These are phyloP conservation scores for Pisolithus albus DNA, from an alignment of 768 basidiomycete genomes.

Conservation along the genomic window DNA sequence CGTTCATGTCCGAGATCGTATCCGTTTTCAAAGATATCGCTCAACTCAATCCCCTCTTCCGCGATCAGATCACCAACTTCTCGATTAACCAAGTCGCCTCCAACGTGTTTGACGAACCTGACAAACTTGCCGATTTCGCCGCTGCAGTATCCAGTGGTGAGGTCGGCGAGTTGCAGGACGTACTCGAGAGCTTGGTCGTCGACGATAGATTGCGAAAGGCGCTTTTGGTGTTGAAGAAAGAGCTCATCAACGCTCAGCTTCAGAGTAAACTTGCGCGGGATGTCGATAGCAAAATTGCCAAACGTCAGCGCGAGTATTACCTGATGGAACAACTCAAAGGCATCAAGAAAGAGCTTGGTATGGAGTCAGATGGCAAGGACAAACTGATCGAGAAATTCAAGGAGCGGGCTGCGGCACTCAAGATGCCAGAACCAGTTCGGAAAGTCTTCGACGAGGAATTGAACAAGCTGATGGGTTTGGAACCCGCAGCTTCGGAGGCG, in stretches of 20 bases:
- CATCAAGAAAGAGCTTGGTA: constrained; percentile 93
- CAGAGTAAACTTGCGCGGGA: constrained; percentile 90
- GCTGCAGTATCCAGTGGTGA: constrained; percentile 95
- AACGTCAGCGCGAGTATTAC: constrained; percentile 91
- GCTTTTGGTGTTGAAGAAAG: constrained; percentile 91
- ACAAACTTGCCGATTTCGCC: constrained; percentile 95
- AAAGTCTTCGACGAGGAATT: constrained; percentile 98
- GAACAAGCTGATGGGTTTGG: constrained; percentile 80
- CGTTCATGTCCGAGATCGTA: constrained; percentile 94
- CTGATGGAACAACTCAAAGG: constrained; percentile 95
- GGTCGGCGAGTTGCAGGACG: constrained; percentile 86
- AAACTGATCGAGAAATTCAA: constrained; percentile 89
- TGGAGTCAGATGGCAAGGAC: constrained; percentile 94
- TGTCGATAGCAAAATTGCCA: constrained; percentile 91
- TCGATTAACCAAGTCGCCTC: constrained; percentile 87
- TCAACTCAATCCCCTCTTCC: constrained; percentile 89
- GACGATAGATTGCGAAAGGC: constrained; percentile 89
- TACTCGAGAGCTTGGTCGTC: constrained; percentile 79
- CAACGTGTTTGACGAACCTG: constrained; percentile 95
- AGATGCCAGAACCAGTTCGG: constrained; percentile 83
- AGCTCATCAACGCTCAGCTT: constrained; percentile 92
- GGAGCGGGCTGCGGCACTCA: constrained; percentile 70
- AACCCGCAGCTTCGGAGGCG: constrained; percentile 87
- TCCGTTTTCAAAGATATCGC: constrained; percentile 98
- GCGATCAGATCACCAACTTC: constrained; percentile 96